A percentile compares a stretch with the other conserved stretches of the same genome.
Evolutionary conservation across 371 early-diverging fungal species (phyloP).

Genomic region (Fennellomyces sp.): DNA sequence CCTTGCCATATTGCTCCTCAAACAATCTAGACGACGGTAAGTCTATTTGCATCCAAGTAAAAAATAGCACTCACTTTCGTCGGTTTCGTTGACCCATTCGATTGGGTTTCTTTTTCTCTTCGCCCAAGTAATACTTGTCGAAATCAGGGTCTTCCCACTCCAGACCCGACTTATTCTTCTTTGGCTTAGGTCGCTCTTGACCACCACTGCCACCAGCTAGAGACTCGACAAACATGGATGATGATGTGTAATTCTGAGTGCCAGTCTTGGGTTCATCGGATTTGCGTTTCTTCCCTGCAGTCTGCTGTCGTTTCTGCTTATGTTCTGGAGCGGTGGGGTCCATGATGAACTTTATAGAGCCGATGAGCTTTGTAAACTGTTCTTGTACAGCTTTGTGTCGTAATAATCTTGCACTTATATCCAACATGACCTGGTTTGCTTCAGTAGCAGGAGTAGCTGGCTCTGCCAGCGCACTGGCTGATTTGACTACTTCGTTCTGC

Average conservation of each 20-base stretch:
- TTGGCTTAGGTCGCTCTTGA: constrained; percentile 5
- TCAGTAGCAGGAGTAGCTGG: background rate
- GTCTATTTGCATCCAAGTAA: too few relatives aligned
- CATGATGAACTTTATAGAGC: constrained; percentile 23
- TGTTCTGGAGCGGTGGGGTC: background rate
- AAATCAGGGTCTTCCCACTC: constrained; percentile 37
- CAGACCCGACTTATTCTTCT: constrained; percentile 10
- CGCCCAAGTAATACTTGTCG: constrained; percentile 42
- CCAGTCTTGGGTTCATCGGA: constrained; percentile 8
- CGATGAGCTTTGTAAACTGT: constrained; percentile 18
- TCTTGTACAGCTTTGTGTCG: constrained; percentile 24
- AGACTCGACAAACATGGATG: constrained; percentile 40
- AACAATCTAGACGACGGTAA: constrained; percentile 34
- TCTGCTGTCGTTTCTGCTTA: background rate
- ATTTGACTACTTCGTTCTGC: constrained; percentile 12
- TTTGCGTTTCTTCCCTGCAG: constrained; percentile 17
- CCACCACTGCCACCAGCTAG: constrained; percentile 16
- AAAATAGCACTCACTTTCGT: constrained; percentile 51
- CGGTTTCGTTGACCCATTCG: constrained; percentile 44
- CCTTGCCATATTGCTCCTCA: constrained; percentile 43
- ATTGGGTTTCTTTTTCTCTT: constrained; percentile 41
- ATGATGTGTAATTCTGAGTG: background rate
- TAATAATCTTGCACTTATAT: constrained; percentile 36
- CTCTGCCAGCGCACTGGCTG: background rate
- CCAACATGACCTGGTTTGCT: constrained; percentile 10